Base-by-base conservation (phyloP, 257 asterid genomes). In the Forsythia viridissima region DNA sequence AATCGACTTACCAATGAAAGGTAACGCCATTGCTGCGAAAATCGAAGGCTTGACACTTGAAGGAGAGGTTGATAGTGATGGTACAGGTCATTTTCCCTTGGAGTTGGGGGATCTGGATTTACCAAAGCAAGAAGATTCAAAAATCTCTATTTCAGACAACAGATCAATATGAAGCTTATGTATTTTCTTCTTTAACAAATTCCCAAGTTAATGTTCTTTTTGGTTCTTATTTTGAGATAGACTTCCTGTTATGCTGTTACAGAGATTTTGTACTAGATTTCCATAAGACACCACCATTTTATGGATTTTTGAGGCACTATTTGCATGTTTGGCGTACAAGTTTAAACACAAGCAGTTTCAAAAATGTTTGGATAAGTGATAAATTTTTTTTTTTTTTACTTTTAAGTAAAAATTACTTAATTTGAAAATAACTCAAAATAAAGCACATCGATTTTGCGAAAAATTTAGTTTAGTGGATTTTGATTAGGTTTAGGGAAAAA, bases 61-160 rank as follows among this genome's bases (percentile, higher is more conserved):
- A 15, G 91, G 93, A 38, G 90, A 90, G 55, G 83, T 88, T 2
- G 88, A 86, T 51, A 87, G 88, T 67, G 93, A 89, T 72, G 95
- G 88, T n/a, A 88, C 90, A 1, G 88, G 90, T n/a, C 88, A 89
- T 84, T 70, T 91, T 39, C 91, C 97, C 0, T 59, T 84, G 37
- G 89, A 91, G 18, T 80, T 87, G 77, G 93, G 86, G 3, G 87
- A 85, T 73, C 2, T 77, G 36, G 88, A 79, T 61, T 75, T 77
- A 1, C 10, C 83, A 0, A 85, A 63, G n/a, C 68, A 65, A 46
- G 78, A 70, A 20, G 84, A 88, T 55, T 72, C 77, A 42, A 78
- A 71, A 34, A 36, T 61, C 13, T 66, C 82, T 59, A 81, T 76
- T 68, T 63, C 80, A 37, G 71, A 75, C n/a, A 74, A n/a, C 43